A percentile compares a stretch with the other conserved stretches of the same genome.
Evolutionary conservation across 495 filamentous ascomycete species (phyloP).

Genomic region (Podospora tetraspora): DNA sequence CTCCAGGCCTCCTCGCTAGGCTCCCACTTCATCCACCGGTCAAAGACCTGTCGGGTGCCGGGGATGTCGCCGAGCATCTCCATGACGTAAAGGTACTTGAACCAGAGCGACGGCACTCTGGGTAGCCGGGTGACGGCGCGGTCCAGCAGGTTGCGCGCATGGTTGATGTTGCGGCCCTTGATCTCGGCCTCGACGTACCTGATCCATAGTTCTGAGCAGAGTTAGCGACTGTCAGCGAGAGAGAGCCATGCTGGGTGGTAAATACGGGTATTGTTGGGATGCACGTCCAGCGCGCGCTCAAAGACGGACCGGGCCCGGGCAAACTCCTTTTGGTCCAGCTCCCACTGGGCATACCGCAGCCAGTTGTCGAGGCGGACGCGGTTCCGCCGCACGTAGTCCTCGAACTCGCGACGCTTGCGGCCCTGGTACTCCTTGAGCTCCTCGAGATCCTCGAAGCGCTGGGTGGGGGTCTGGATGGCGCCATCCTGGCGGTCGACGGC

Average conservation of each 20-base stretch:
- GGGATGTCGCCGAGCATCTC: slow-evolving; percentile 92
- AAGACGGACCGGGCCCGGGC: slow-evolving; percentile 94
- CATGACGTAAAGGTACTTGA: slow-evolving; percentile 98
- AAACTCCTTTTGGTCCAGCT: slow-evolving; percentile 97
- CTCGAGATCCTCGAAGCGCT: slow-evolving; percentile 93
- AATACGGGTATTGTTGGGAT: slow-evolving; percentile 73
- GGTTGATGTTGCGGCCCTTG: slow-evolving; percentile 94
- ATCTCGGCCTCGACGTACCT: slow-evolving; percentile 95
- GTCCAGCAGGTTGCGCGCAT: slow-evolving; percentile 90
- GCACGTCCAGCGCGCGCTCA: slow-evolving; percentile 90
- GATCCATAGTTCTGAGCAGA: slow-evolving; percentile 48
- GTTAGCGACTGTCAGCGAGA: slow-evolving; percentile 6
- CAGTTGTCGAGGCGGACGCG: slow-evolving; percentile 96
- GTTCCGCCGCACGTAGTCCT: slow-evolving; percentile 95
- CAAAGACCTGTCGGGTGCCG: slow-evolving; percentile 90
- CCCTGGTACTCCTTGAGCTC: slow-evolving; percentile 97
- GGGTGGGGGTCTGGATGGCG: slow-evolving; percentile 80
- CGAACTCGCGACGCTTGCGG: slow-evolving; percentile 91
- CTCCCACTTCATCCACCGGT: slow-evolving; percentile 98
- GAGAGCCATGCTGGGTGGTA: slow-evolving; percentile 36
- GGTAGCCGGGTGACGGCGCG: slow-evolving; percentile 91
- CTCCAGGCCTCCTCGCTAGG: slow-evolving; percentile 93
- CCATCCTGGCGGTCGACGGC: slow-evolving; percentile 96
- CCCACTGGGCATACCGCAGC: slow-evolving; percentile 97
- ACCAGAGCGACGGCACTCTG: slow-evolving; percentile 92